Conservation (phyloP, 257 asterid species). For the Phtheirospermum japonicum region DNA sequence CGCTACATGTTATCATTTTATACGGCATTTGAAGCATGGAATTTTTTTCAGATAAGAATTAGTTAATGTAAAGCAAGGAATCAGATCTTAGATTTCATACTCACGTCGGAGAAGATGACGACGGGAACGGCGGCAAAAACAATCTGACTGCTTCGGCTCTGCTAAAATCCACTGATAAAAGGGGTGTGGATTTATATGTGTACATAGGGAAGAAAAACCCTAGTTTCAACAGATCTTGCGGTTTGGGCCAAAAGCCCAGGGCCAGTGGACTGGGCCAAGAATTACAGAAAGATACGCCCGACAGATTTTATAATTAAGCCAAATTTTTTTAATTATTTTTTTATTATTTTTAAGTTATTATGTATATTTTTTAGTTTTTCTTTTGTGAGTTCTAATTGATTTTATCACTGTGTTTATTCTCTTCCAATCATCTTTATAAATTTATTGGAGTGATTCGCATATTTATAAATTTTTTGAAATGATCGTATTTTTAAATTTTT, state of each 20-base stretch:
- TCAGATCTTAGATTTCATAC: slow-evolving; percentile 3
- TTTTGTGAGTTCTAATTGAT: too few relatives aligned
- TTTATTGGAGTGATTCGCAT: too few relatives aligned
- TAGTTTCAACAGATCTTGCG: slow-evolving; percentile 3
- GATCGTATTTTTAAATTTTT: too few relatives aligned
- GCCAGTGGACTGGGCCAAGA: too few relatives aligned
- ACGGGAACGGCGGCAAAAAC: background rate
- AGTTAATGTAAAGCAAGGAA: background rate
- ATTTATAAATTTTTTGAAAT: too few relatives aligned
- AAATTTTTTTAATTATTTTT: too few relatives aligned
- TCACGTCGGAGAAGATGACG: slow-evolving; percentile 23
- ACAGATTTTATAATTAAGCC: too few relatives aligned
- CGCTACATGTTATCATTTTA: background rate
- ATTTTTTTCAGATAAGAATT: background rate
- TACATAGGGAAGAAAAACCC: slow-evolving; percentile 19
- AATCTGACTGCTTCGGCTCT: slow-evolving; percentile 13
- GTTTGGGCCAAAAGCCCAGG: slow-evolving; percentile 26
- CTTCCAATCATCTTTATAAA: too few relatives aligned
- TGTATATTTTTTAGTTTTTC: too few relatives aligned
- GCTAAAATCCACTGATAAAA: background rate
- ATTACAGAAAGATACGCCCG: too few relatives aligned
- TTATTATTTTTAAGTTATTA: too few relatives aligned
- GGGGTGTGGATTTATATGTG: background rate
- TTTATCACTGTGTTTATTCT: too few relatives aligned
- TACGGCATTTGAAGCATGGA: background rate